A percentile compares a stretch with the other conserved stretches of the same genome.
phyloP scores from a whole-genome alignment of 164 flowering plant genomes.

The Liriodendron chinense region DNA sequence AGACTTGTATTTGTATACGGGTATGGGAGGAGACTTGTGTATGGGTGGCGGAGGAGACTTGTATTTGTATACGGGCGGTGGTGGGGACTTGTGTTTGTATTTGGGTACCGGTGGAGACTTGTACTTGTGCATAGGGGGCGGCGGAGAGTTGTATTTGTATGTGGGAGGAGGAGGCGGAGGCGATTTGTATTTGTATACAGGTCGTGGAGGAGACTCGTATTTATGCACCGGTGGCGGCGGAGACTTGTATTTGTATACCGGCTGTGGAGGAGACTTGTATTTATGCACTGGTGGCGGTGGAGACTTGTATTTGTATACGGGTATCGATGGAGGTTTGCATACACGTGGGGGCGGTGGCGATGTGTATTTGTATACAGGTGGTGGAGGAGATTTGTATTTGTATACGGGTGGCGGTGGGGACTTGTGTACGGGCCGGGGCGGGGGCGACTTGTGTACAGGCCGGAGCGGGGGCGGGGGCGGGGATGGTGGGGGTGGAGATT shows the following conservation, averaged over 20 bases:
- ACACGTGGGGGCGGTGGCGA: neutral
- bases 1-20: neutral
- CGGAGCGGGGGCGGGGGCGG: neutral
- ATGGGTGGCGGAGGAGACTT: neutral
- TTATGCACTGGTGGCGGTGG: neutral
- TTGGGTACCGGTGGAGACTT: neutral
- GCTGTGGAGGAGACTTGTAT: constrained; percentile 1
- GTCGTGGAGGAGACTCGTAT: neutral
- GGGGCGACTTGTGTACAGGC: neutral
- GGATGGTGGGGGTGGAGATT: neutral
- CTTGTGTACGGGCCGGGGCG: neutral
- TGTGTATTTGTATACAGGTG: neutral
- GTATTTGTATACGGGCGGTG: neutral
- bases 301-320: neutral
- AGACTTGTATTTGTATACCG: neutral
- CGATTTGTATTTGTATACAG: neutral
- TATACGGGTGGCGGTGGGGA: neutral
- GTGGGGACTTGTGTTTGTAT: neutral
- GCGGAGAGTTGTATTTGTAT: neutral
- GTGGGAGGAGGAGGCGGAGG: neutral
- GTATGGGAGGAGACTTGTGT: neutral
- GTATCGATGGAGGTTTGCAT: constrained; percentile 1
- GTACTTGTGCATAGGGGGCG: neutral
- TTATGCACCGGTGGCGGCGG: constrained; percentile 1
- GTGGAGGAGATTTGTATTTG: constrained; percentile 4